These are phyloP conservation scores for Colletotrichum theobromicola DNA, from an alignment of 2,329 filamentous ascomycete genomes.

Conservation along the genomic window DNA sequence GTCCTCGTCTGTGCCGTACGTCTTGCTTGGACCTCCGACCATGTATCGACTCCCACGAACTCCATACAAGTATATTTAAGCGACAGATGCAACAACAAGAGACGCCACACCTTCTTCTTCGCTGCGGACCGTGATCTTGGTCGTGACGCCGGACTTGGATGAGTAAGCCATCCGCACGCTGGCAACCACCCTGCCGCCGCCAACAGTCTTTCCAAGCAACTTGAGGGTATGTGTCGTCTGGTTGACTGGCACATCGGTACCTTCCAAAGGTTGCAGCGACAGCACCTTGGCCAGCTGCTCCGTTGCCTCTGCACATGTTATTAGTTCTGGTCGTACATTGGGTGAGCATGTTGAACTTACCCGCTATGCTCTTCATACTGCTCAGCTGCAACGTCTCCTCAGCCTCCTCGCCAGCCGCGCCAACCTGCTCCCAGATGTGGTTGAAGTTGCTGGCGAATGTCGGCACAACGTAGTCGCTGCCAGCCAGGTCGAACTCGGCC, in stretches of 20 bases:
- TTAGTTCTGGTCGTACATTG: slow-evolving; percentile 9
- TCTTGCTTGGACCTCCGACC: slow-evolving; percentile 18
- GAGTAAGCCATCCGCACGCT: slow-evolving; percentile 93
- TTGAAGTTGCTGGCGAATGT: slow-evolving; percentile 95
- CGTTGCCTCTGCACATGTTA: slow-evolving; percentile 74
- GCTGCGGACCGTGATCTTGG: slow-evolving; percentile 90
- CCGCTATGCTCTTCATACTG: slow-evolving; percentile 89
- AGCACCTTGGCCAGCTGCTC: slow-evolving; percentile 87
- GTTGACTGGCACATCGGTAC: slow-evolving; percentile 88
- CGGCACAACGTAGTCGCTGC: slow-evolving; percentile 92
- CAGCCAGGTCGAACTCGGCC: slow-evolving; percentile 87
- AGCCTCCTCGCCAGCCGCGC: slow-evolving; percentile 85
- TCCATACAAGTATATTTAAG: slow-evolving; percentile 53
- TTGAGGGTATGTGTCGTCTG: slow-evolving; percentile 93
- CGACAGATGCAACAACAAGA: slow-evolving; percentile 83
- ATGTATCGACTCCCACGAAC: slow-evolving; percentile 20
- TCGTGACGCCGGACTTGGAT: slow-evolving; percentile 90
- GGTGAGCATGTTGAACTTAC: slow-evolving; percentile 58
- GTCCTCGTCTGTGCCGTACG: slow-evolving; percentile 7
- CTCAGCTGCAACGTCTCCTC: slow-evolving; percentile 90
- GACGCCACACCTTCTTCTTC: slow-evolving; percentile 92
- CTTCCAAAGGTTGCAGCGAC: slow-evolving; percentile 91
- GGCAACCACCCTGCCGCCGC: slow-evolving; percentile 86
- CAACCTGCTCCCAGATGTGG: slow-evolving; percentile 93
- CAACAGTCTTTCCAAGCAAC: slow-evolving; percentile 93